A percentile compares a stretch with the other conserved stretches of the same genome.
Evolutionary conservation across 768 basidiomycete species (phyloP).

Genomic region (Tricholoma saponaceum): DNA sequence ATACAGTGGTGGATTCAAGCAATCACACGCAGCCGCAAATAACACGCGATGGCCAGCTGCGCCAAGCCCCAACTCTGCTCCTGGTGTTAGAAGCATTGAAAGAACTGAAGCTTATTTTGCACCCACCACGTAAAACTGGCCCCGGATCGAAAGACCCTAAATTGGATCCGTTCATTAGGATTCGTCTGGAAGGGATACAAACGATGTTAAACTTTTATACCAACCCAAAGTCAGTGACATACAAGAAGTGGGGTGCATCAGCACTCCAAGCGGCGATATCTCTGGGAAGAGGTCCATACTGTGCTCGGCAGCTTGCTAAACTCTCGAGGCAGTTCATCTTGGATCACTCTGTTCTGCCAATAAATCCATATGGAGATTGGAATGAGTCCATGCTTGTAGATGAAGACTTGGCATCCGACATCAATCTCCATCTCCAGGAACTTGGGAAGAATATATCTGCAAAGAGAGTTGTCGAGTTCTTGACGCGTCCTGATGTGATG

Average conservation of each 20-base stretch:
- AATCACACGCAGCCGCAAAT: background rate
- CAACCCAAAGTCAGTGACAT: constrained; percentile 7
- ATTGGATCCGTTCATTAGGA: constrained; percentile 9
- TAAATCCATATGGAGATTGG: constrained; percentile 25
- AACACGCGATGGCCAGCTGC: background rate
- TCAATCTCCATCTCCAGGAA: constrained; percentile 18
- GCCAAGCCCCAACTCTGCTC: background rate
- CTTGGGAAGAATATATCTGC: constrained; percentile 21
- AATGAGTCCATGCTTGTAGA: constrained; percentile 24
- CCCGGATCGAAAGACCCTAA: constrained; percentile 14
- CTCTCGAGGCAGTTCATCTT: constrained; percentile 12
- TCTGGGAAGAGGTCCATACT: background rate
- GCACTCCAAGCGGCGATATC: constrained; percentile 17
- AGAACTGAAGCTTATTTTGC: background rate
- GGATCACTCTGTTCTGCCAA: constrained; percentile 17
- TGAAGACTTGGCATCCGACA: constrained; percentile 23
- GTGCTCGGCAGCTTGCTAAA: background rate
- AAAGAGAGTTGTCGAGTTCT: constrained; percentile 18
- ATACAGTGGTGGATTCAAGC: background rate
- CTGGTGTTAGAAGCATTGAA: background rate
- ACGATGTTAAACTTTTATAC: constrained; percentile 17
- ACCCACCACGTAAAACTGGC: background rate
- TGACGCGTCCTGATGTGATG: constrained; percentile 3
- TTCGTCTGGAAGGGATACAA: constrained; percentile 17
- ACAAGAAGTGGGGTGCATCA: constrained; percentile 18